Conservation (phyloP, 2,329 filamentous ascomycete genomes). For the Colletotrichum tropicicola region DNA sequence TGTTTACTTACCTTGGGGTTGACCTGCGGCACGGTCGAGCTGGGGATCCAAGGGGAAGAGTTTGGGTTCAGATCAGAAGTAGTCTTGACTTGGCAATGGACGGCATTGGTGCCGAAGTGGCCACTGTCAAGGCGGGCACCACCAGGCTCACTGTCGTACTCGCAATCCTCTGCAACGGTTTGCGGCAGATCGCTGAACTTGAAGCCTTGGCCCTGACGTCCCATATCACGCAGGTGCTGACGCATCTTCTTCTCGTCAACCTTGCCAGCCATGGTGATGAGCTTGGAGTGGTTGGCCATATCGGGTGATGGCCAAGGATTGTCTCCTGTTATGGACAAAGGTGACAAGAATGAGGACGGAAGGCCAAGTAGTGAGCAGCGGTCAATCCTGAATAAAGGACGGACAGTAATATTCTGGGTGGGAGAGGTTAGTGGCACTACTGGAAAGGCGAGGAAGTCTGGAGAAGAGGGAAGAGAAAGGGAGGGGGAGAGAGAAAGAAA, state of each 20-base stretch:
- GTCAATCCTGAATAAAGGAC: background rate
- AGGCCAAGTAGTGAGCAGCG: background rate
- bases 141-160: conserved; percentile 20
- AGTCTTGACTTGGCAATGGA: background rate
- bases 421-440: background rate
- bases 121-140: conserved; percentile 14
- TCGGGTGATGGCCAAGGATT: background rate
- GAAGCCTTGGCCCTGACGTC: background rate
- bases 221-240: background rate
- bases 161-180: conserved; percentile 1
- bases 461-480: background rate
- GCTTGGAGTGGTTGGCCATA: conserved; percentile 6
- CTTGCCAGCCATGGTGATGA: background rate
- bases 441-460: background rate
- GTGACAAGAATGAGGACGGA: background rate
- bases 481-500: background rate
- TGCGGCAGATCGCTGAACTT: background rate
- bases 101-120: background rate
- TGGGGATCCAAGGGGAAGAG: conserved; percentile 25
- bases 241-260: background rate
- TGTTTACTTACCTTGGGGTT: background rate
- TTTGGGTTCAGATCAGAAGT: conserved; percentile 22
- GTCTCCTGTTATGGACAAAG: background rate
- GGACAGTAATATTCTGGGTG: background rate
- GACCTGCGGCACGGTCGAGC: background rate